These are phyloP conservation scores for Stachybotrys chartarum DNA, from an alignment of 2,329 filamentous ascomycete species.

Conservation along the genomic window DNA sequence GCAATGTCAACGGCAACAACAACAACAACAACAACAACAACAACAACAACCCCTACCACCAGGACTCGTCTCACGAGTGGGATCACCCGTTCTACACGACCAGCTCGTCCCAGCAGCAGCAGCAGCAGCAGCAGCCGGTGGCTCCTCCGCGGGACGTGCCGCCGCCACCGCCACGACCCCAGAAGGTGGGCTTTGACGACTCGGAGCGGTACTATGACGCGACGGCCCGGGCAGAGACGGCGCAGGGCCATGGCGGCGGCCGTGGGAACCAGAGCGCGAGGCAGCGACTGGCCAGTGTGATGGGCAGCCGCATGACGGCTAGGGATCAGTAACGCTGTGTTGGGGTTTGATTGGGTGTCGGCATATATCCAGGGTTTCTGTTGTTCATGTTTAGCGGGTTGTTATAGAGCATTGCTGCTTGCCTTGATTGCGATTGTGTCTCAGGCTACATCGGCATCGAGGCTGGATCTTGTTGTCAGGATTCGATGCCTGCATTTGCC, in stretches of 20 bases:
- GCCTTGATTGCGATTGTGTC: no score
- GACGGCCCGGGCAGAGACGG: slow-evolving; percentile 11
- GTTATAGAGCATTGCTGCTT: no score
- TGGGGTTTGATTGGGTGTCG: background rate
- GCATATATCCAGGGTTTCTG: no score
- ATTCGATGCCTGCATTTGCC: no score
- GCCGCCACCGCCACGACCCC: slow-evolving; percentile 28
- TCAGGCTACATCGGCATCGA: no score
- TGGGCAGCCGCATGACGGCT: slow-evolving; percentile 45
- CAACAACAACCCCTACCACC: slow-evolving; percentile 12
- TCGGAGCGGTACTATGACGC: slow-evolving; percentile 23
- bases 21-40: no score
- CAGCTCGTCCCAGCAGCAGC: slow-evolving; percentile 6
- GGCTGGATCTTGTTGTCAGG: no score
- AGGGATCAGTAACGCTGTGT: slow-evolving; percentile 8
- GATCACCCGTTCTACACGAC: slow-evolving; percentile 18
- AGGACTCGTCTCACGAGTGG: slow-evolving; percentile 18
- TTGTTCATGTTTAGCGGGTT: no score
- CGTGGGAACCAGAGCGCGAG: slow-evolving; percentile 21
- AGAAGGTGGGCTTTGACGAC: slow-evolving; percentile 28
- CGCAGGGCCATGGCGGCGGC: slow-evolving; percentile 6
- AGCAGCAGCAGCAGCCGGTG: background rate
- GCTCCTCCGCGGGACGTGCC: slow-evolving; percentile 17
- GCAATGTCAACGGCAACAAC: no score
- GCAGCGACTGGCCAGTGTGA: slow-evolving; percentile 23